Base-by-base conservation (phyloP, 495 filamentous ascomycete genomes). In the Terfezia claveryi region DNA sequence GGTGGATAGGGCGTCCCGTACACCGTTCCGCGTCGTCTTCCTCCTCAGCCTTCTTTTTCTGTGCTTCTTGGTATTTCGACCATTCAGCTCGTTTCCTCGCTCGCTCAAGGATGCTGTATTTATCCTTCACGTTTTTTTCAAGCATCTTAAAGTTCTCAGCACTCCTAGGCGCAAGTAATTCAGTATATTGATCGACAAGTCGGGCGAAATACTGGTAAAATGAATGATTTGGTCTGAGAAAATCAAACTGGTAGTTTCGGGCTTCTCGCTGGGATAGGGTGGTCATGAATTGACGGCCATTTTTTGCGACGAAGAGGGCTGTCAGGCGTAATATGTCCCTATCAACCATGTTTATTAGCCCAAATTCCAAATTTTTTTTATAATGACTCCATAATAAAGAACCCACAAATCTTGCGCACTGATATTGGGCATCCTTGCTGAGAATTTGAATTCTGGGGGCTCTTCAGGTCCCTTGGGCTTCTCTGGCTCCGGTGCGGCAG, bases 381-480 rank as follows among this genome's bases (percentile, higher is more conserved):
- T 32, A 32, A 7, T 32, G 27, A 2, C 27, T 32, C 4, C 27
- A 32, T 7, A 32, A 32, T 32, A 14, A 8, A 27, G 11, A 32
- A 20, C 50, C 23, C 23, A 51, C 58, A 96, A 73, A 76, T 98
- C 91, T 69, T 91, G 81, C 58, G 92, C 85, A 70, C 78, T 88
- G 70, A 96, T 94, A 62, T 84, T 94, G 57, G 91, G 91, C 87
- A 96, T 95, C 64, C 88, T 81, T 56, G 91, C 89, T 52, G 85
- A 93, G 71, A 96, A 98, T 61, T 85, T 76, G 65, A 93, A 96
- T 61, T 87, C 79, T 37, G 86, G 76, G n/a, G 91, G 92, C 63
- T 87, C 80, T 23, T 77, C 75, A 14, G 91, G 92, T 50, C 89
- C 91, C 65, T 82, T 81, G 55, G 76, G 74, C 23, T 71, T 70